Conservation (phyloP, 352 stramenopile species). For the Thalassiosira mediterranea region DNA sequence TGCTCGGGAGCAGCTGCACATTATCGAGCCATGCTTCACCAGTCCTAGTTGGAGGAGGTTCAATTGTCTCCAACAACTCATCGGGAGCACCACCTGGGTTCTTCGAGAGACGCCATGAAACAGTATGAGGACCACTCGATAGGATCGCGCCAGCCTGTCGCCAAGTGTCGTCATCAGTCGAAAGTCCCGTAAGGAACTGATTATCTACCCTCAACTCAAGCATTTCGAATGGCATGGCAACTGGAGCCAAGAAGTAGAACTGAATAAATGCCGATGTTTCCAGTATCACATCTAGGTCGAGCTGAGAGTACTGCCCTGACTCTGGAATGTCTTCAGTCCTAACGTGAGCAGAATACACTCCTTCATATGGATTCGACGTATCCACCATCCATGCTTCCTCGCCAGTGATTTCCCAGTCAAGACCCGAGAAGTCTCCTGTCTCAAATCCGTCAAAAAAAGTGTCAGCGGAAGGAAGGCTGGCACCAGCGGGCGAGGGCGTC, state of each 20-base stretch:
- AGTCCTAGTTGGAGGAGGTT: slow-evolving; percentile 16
- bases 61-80: slow-evolving; percentile 25
- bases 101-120: slow-evolving; percentile 47
- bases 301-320: slow-evolving; percentile 30
- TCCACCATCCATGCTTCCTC: slow-evolving; percentile 44
- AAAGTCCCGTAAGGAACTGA: slow-evolving; percentile 38
- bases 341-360: slow-evolving; percentile 40
- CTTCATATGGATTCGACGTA: slow-evolving; percentile 36
- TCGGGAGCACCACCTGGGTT: slow-evolving; percentile 44
- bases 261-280: slow-evolving; percentile 37
- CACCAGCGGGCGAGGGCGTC: neutral
- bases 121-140: slow-evolving; percentile 32
- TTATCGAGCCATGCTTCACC: slow-evolving; percentile 57
- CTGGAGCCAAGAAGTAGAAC: slow-evolving; percentile 49
- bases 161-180: slow-evolving; percentile 29
- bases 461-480: neutral
- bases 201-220: slow-evolving; percentile 47
- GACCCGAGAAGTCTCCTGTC: slow-evolving; percentile 44
- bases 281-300: slow-evolving; percentile 28
- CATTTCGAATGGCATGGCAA: slow-evolving; percentile 47
- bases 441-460: slow-evolving; percentile 57
- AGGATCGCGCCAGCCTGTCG: slow-evolving; percentile 42
- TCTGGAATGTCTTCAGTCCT: slow-evolving; percentile 41
- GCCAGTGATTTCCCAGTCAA: slow-evolving; percentile 35
- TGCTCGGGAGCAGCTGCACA: slow-evolving; percentile 35